Base-by-base conservation (phyloP, 306 rosid species). In the Heteromeles arbutifolia region DNA sequence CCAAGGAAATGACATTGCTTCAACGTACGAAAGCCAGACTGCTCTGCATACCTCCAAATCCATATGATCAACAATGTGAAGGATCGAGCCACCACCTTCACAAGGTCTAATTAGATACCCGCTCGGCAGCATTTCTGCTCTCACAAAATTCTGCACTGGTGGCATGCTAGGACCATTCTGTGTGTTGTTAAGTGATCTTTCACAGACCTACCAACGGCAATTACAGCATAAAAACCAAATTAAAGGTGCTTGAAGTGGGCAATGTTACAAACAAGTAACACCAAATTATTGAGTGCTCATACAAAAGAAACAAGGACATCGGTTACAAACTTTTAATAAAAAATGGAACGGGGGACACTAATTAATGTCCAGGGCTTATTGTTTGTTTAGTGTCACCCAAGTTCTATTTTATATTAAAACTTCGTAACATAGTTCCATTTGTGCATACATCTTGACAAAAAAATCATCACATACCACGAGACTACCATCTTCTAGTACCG, bases 81-180 rank as follows among this genome's bases (percentile, higher is more conserved):
- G 88, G 73, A 95, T 90, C 45, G 97, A 95, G 57, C 99, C 97
- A 56, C 99, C 97, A 72, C 99, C 99, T 79, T 95, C 99, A 72
- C 99, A 95, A 50, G 99, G 96, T 69, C 99, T 87, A 77, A 95
- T 95, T 48, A 95, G 87, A 79, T 92, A 95, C 18, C 98, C 98
- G 59, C 98, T 95, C 12, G 98, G 92, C 31, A 95, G 82, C 87
- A 90, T 87, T 69, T 92, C 97, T 62, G 97, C 99, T 87, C 99
- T 89, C 67, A 92, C 99, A 81, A 95, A 92, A 83, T 81, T 92
- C 85, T 82, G 99, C 69, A 87, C 97, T 14, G 91, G 85, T 3
- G 97, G 99, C 93, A 95, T 92, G 62, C 89, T 83, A 34, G 97
- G 99, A 69, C 99, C 99, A 74, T 95, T 95, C 82, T 90, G 99